Conservation (phyloP, 805 yeast genomes). For the Maudiozyma barnettii region DNA sequence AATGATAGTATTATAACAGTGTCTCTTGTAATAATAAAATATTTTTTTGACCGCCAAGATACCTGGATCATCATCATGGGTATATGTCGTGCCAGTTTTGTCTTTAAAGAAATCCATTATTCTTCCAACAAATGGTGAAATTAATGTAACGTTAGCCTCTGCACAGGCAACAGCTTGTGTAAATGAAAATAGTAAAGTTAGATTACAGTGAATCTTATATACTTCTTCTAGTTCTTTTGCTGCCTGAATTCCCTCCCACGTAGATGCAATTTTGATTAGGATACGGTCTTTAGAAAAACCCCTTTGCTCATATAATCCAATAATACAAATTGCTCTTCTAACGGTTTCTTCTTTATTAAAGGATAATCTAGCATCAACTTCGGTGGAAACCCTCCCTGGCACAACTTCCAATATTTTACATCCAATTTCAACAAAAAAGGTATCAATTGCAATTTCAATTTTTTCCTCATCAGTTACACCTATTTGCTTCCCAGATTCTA, state of each 20-base stretch:
- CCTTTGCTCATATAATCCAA: constrained; percentile 68
- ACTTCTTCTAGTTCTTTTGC: constrained; percentile 88
- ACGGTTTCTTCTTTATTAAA: constrained; percentile 89
- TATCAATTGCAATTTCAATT: constrained; percentile 76
- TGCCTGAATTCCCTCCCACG: constrained; percentile 98
- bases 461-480: constrained; percentile 43
- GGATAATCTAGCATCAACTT: constrained; percentile 95
- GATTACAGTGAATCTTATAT: constrained; percentile 84
- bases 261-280: constrained; percentile 90
- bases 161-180: constrained; percentile 98
- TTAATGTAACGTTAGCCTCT: constrained; percentile 88
- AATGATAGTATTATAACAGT: constrained; percentile 89
- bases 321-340: constrained; percentile 83
- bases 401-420: constrained; percentile 81
- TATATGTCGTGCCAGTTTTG: constrained; percentile 76
- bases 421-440: constrained; percentile 91
- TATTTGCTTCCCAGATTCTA: constrained; percentile 64
- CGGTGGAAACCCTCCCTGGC: constrained; percentile 98
- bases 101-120: constrained; percentile 97
- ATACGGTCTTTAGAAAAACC: constrained; percentile 85
- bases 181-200: constrained; percentile 88
- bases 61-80: constrained; percentile 81
- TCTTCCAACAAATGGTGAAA: constrained; percentile 98
- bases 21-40: constrained; percentile 95
- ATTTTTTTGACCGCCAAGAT: constrained; percentile 76